A percentile compares a stretch with the other conserved stretches of the same genome.
These are phyloP conservation scores for Dryas alaskensis DNA, from an alignment of 306 rosid species.

Conservation along the genomic window DNA sequence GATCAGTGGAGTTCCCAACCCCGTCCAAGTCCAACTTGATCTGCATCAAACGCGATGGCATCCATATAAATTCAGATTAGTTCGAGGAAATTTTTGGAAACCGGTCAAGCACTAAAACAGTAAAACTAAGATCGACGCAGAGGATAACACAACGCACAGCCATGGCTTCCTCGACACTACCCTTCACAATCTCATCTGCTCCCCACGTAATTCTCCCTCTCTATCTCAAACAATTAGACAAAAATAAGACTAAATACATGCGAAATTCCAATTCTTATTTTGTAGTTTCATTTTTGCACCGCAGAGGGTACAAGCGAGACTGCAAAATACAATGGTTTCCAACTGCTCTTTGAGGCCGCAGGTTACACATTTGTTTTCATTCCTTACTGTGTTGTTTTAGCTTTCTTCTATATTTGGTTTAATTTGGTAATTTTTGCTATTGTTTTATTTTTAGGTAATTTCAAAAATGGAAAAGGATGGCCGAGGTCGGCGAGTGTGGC, in stretches of 20 bases:
- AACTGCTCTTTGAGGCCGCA: conserved; percentile 40
- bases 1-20: too few species aligned
- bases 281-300: not conserved
- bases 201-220: conserved; percentile 24
- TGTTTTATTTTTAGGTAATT: conserved; percentile 41
- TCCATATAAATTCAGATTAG: not conserved
- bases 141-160: conserved; percentile 17
- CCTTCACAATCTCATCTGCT: conserved; percentile 31
- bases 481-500: conserved; percentile 67
- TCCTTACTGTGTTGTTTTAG: not conserved
- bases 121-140: not conserved
- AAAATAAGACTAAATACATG: not conserved
- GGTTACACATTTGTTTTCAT: conserved; percentile 28
- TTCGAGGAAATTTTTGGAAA: not conserved
- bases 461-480: conserved; percentile 46
- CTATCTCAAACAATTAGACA: not conserved
- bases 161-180: conserved; percentile 50
- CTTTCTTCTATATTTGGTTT: not conserved
- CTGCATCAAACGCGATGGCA: not conserved
- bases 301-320: conserved; percentile 54
- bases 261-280: not conserved
- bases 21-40: too few species aligned
- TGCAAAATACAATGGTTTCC: conserved; percentile 39
- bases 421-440: not conserved
- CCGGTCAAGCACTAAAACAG: not conserved